phyloP scores from a whole-genome alignment of 108 stramenopile genomes.

The Craspedostauros australis region DNA sequence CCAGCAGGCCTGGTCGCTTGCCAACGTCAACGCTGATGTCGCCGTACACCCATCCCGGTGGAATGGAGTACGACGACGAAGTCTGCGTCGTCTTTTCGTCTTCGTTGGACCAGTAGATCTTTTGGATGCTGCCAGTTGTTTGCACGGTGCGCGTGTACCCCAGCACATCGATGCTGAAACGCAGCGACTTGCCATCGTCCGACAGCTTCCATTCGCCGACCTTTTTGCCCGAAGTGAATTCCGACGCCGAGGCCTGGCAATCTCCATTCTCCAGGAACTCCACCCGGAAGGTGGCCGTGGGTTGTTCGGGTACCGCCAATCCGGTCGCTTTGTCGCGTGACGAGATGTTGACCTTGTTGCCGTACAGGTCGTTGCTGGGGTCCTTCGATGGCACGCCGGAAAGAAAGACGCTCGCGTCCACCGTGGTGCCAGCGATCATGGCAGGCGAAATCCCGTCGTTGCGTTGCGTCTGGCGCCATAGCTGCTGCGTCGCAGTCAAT shows the following conservation, averaged over 20 bases:
- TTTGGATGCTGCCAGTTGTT: constrained; percentile 75
- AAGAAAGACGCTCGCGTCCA: constrained; percentile 47
- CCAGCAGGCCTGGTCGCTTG: constrained; percentile 35
- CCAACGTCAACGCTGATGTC: constrained; percentile 46
- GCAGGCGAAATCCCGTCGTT: constrained; percentile 29
- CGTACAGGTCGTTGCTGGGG: constrained; percentile 73
- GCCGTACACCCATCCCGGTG: constrained; percentile 66
- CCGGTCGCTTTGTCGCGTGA: constrained; percentile 51
- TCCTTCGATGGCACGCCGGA: constrained; percentile 69
- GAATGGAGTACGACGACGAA: constrained; percentile 63
- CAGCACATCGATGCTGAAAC: constrained; percentile 54
- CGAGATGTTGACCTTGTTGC: constrained; percentile 57
- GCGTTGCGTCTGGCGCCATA: constrained; percentile 52
- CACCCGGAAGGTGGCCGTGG: constrained; percentile 41
- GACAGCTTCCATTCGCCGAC: constrained; percentile 68
- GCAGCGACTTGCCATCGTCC: constrained; percentile 52
- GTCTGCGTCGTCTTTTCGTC: constrained; percentile 48
- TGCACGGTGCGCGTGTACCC: constrained; percentile 77
- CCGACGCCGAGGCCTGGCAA: constrained; percentile 22
- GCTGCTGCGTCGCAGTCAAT: constrained; percentile 57
- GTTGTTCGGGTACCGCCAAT: constrained; percentile 45
- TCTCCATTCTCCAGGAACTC: constrained; percentile 39
- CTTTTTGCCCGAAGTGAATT: constrained; percentile 34
- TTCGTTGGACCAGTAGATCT: constrained; percentile 63
- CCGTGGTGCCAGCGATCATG: constrained; percentile 24